Conservation (phyloP, 2,329 filamentous ascomycete species). For the Oidium heveae region DNA sequence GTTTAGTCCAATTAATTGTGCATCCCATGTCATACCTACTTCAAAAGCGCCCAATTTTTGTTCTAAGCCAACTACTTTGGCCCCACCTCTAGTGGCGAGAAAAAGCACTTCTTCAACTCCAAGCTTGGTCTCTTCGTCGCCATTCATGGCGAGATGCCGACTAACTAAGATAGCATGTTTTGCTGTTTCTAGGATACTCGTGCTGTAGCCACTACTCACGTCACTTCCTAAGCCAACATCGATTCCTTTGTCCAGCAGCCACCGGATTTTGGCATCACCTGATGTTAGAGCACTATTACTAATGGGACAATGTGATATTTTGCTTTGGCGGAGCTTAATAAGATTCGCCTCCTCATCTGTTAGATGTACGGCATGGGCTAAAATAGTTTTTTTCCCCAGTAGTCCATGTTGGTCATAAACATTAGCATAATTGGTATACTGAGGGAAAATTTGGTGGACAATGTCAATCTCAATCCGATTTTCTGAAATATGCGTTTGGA, state of each 20-base stretch:
- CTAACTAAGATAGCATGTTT: conserved; percentile 60
- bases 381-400: conserved; percentile 45
- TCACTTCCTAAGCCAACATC: conserved; percentile 76
- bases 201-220: conserved; percentile 65
- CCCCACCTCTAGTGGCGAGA: conserved; percentile 71
- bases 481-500: conserved; percentile 82
- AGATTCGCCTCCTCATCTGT: conserved; percentile 37
- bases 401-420: conserved; percentile 57
- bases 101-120: conserved; percentile 71
- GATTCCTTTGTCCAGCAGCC: conserved; percentile 48
- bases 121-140: conserved; percentile 31
- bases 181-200: conserved; percentile 60
- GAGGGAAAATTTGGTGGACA: conserved; percentile 45
- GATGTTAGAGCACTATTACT: conserved; percentile 65
- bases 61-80: conserved; percentile 50
- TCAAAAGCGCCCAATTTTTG: conserved; percentile 57
- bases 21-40: conserved; percentile 74
- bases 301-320: conserved; percentile 66
- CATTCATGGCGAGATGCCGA: conserved; percentile 38
- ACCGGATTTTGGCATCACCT: conserved; percentile 51
- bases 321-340: conserved; percentile 33
- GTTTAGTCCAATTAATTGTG: conserved; percentile 48
- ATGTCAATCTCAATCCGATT: conserved; percentile 50
- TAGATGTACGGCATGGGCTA: conserved; percentile 70
- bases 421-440: conserved; percentile 35